Evolutionary conservation across 805 yeast species (phyloP).

Genomic region (Wickerhamiella sergipiensis): DNA sequence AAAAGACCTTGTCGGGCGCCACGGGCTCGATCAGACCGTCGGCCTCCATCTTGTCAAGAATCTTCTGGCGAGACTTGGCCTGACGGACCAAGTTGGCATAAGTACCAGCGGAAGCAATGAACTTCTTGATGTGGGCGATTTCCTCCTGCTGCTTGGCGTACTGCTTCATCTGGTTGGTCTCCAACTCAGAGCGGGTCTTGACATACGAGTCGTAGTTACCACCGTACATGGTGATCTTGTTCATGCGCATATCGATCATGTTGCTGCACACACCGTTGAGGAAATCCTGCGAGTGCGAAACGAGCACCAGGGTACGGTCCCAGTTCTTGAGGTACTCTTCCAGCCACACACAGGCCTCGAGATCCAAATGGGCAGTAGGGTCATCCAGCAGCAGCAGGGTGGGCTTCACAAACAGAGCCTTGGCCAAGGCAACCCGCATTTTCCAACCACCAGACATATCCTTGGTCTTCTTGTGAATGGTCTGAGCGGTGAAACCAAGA

Average conservation of each 20-base stretch:
- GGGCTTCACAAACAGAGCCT: constrained; percentile 96
- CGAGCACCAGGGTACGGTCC: constrained; percentile 85
- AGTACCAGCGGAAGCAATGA: constrained; percentile 99
- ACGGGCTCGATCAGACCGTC: constrained; percentile 89
- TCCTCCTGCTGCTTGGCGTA: constrained; percentile 97
- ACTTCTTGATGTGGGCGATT: constrained; percentile 94
- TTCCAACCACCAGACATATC: constrained; percentile 99
- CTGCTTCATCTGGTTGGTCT: constrained; percentile 96
- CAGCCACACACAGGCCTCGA: constrained; percentile 99
- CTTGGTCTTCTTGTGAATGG: constrained; percentile 86
- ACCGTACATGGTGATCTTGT: constrained; percentile 66
- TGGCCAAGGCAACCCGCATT: constrained; percentile 98
- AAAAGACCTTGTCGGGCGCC: constrained; percentile 81
- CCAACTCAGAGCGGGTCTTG: constrained; percentile 87
- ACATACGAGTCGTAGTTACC: constrained; percentile 97
- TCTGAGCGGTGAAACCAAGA: constrained; percentile 82
- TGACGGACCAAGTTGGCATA: constrained; percentile 97
- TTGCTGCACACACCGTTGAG: constrained; percentile 95
- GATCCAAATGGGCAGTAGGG: constrained; percentile 98
- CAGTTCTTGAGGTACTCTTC: constrained; percentile 93
- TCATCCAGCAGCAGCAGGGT: constrained; percentile 88
- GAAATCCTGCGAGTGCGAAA: constrained; percentile 98
- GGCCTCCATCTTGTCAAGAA: constrained; percentile 99
- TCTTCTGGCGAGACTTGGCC: constrained; percentile 98
- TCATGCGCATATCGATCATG: constrained; percentile 94